Conservation (phyloP, 2,329 filamentous ascomycete genomes). For the Trichoderma sp. region DNA sequence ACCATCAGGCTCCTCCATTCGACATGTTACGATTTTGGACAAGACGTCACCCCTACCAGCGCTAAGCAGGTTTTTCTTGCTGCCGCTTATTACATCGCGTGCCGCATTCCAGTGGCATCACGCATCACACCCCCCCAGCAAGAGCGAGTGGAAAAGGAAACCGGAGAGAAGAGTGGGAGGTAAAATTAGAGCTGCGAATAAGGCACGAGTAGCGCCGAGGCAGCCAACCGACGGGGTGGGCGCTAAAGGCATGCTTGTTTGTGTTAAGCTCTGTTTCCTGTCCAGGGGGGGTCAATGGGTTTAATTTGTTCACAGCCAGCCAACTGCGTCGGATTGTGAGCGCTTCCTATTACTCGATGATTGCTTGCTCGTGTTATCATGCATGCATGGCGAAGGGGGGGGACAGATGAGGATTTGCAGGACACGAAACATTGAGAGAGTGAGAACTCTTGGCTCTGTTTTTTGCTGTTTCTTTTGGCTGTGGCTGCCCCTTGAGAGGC, state of each 20-base stretch:
- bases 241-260: conserved; percentile 22
- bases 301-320: not conserved
- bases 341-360: no score
- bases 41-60: not conserved
- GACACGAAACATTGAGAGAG: not conserved
- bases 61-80: not conserved
- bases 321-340: not conserved
- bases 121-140: not conserved
- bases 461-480: no score
- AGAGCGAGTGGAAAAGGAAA: not conserved
- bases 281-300: not conserved
- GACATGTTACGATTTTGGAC: not conserved
- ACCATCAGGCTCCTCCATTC: not conserved
- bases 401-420: not conserved
- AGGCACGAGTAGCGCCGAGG: conserved; percentile 18
- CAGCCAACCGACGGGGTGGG: conserved; percentile 13
- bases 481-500: conserved; percentile 1
- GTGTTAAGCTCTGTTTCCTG: not conserved
- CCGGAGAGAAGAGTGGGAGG: not conserved
- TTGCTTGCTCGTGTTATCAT: no score
- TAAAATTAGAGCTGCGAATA: conserved; percentile 24
- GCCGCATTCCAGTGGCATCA: not conserved
- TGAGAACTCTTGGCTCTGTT: no score
- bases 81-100: not conserved
- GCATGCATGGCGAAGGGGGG: not conserved